Evolutionary conservation across 192 early-diverging fungal species (phyloP).

Genomic region (Obelidium mucronatum): DNA sequence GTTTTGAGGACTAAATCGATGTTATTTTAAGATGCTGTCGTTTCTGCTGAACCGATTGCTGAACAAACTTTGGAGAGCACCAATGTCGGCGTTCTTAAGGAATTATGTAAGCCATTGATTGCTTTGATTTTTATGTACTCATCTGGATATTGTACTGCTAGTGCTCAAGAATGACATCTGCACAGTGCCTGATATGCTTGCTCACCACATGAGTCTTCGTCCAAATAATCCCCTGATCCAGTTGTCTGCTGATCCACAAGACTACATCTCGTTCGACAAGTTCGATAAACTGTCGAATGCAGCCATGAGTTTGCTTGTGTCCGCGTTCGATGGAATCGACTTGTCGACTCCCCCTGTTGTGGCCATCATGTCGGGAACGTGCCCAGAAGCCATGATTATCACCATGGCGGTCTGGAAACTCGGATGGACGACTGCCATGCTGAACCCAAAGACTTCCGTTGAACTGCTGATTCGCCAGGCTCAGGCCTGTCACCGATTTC

Average conservation of each 20-base stretch:
- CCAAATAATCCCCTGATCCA: not conserved
- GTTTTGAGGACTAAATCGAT: too few species aligned
- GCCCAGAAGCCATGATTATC: not conserved
- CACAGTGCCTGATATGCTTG: not conserved
- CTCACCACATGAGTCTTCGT: not conserved
- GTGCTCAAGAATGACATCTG: not conserved
- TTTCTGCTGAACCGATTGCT: too few species aligned
- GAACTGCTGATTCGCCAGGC: not conserved
- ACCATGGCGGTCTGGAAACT: not conserved
- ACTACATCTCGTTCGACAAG: not conserved
- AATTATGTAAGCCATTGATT: too few species aligned
- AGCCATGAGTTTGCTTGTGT: not conserved
- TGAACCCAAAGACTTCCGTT: not conserved
- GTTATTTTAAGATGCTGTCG: too few species aligned
- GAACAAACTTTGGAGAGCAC: too few species aligned
- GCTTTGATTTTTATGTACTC: too few species aligned
- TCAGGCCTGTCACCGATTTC: not conserved
- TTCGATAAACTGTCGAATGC: not conserved
- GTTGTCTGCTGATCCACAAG: not conserved
- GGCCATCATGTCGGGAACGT: not conserved
- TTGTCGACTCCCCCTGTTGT: not conserved
- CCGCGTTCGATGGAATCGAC: not conserved
- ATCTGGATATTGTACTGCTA: too few species aligned
- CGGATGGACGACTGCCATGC: not conserved
- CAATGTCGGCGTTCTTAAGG: too few species aligned